A percentile compares a stretch with the other conserved stretches of the same genome.
These are phyloP conservation scores for Fusarium piperis DNA, from an alignment of 2,329 filamentous ascomycete species.

Conservation along the genomic window DNA sequence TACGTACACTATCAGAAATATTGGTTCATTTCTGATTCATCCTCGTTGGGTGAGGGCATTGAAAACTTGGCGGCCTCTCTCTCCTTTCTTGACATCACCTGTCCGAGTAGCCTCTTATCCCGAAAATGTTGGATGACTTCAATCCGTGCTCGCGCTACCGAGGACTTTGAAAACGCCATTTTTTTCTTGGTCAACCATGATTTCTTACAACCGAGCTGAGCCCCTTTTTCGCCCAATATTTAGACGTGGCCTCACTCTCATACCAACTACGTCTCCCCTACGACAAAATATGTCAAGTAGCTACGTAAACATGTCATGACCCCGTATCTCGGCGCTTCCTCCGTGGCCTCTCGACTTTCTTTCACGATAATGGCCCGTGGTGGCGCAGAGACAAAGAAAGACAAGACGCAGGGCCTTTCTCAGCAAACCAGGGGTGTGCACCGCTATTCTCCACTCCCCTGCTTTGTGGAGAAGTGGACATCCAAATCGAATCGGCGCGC, in stretches of 20 bases:
- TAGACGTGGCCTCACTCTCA: not conserved
- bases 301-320: not conserved
- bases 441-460: conserved; percentile 12
- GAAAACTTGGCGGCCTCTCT: not conserved
- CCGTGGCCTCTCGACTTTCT: not conserved
- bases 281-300: not conserved
- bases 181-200: not conserved
- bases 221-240: not conserved
- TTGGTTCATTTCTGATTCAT: conserved; percentile 1
- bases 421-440: conserved; percentile 3
- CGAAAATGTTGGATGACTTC: conserved; percentile 8
- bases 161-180: conserved; percentile 1
- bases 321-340: conserved; percentile 5
- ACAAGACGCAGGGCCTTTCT: not conserved
- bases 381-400: not conserved
- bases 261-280: not conserved
- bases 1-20: not conserved
- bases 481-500: not conserved
- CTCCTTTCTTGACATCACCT: conserved; percentile 30
- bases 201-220: not conserved
- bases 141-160: conserved; percentile 3
- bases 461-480: not conserved
- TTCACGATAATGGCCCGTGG: conserved; percentile 7
- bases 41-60: conserved; percentile 22
- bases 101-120: not conserved